These are phyloP conservation scores for Eucalyptus polyanthemos DNA, from an alignment of 345 rosid genomes.

Conservation along the genomic window DNA sequence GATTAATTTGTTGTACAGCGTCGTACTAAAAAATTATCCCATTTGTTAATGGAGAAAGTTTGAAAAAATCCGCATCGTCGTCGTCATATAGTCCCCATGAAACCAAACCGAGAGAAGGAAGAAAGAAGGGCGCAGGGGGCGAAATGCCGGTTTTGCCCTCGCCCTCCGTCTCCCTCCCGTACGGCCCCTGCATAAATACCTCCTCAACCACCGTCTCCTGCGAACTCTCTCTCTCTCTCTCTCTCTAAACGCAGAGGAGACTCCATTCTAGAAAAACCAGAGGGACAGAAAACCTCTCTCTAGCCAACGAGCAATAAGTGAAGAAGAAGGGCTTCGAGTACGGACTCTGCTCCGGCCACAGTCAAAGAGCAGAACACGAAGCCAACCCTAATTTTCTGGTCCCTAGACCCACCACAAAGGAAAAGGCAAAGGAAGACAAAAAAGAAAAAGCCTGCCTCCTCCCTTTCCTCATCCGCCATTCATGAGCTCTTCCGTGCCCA, in stretches of 20 bases:
- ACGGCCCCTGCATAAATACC: conserved; percentile 19
- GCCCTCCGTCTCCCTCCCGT: not conserved
- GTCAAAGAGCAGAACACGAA: not conserved
- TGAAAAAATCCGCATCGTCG: not conserved
- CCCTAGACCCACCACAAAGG: not conserved
- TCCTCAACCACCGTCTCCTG: conserved; percentile 11
- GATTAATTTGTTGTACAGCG: not conserved
- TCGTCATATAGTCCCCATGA: not conserved
- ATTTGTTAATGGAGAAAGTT: not conserved
- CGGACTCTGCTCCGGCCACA: not conserved
- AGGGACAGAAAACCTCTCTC: not conserved
- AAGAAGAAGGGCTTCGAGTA: not conserved
- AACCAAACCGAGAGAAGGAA: not conserved
- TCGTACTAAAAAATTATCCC: not conserved
- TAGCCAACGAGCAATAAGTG: not conserved
- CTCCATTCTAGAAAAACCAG: not conserved
- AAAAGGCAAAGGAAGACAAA: not conserved
- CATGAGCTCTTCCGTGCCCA: not conserved
- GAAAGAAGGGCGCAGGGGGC: not conserved
- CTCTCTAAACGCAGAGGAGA: not conserved
- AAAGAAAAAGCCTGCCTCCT: not conserved
- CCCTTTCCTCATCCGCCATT: not conserved
- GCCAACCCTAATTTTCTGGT: not conserved
- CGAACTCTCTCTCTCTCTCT: not conserved
- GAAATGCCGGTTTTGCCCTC: not conserved